phyloP scores from a whole-genome alignment of 2,329 filamentous ascomycete species.

The Epichloe glyceriae region DNA sequence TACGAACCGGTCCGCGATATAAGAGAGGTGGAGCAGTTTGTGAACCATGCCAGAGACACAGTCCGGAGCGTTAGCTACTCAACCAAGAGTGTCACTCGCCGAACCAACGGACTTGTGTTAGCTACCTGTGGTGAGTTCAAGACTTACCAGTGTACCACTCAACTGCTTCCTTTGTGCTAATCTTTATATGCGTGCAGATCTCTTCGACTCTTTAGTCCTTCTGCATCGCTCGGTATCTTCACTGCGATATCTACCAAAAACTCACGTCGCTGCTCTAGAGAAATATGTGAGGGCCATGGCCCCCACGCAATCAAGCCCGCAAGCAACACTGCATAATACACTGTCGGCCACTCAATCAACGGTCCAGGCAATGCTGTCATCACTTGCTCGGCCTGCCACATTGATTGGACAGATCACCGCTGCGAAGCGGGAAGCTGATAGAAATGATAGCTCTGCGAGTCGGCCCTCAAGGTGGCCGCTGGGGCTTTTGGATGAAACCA shows the following conservation, averaged over 20 bases:
- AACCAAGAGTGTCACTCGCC: slow-evolving; percentile 68
- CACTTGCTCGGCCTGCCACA: slow-evolving; percentile 65
- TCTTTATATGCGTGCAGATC: slow-evolving; percentile 32
- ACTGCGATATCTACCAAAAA: slow-evolving; percentile 52
- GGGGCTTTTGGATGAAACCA: slow-evolving; percentile 72
- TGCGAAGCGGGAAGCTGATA: slow-evolving; percentile 63
- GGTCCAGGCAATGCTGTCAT: slow-evolving; percentile 65
- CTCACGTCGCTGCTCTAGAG: slow-evolving; percentile 58
- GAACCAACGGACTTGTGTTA: slow-evolving; percentile 61
- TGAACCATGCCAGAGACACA: slow-evolving; percentile 80
- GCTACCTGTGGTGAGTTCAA: slow-evolving; percentile 40
- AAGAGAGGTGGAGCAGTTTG: slow-evolving; percentile 83
- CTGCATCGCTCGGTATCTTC: slow-evolving; percentile 39
- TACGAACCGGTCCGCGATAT: slow-evolving; percentile 73
- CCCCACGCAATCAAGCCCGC: slow-evolving; percentile 60
- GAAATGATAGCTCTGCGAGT: slow-evolving; percentile 60
- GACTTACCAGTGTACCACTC: background rate
- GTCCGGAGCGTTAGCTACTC: slow-evolving; percentile 74
- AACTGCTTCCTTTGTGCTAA: background rate
- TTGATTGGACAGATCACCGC: slow-evolving; percentile 66
- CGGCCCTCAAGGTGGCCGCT: slow-evolving; percentile 70
- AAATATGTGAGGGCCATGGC: slow-evolving; percentile 54
- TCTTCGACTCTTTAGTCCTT: slow-evolving; percentile 51
- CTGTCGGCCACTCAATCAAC: slow-evolving; percentile 74
- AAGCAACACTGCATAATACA: slow-evolving; percentile 58